A percentile compares a stretch with the other conserved stretches of the same genome.
These are phyloP conservation scores for Bruguiera gymnorhiza DNA, from an alignment of 345 rosid species.

Conservation along the genomic window DNA sequence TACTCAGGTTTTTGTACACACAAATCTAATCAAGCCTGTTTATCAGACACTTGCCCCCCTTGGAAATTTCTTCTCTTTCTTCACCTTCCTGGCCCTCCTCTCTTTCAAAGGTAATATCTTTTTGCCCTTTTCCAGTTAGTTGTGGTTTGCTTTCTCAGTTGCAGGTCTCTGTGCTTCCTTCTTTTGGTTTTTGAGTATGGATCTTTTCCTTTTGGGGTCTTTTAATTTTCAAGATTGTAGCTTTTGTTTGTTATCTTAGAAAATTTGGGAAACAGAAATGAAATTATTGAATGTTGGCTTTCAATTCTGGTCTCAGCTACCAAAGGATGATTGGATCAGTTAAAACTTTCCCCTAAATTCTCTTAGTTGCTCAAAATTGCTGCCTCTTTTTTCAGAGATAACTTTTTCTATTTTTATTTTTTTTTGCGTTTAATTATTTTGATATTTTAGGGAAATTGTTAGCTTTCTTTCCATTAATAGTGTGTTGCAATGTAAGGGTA, in stretches of 20 bases:
- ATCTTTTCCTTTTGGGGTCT: background rate
- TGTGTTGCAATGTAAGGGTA: too few relatives aligned
- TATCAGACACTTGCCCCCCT: background rate
- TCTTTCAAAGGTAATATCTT: background rate
- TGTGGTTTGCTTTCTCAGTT: background rate
- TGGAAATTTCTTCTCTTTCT: slow-evolving; percentile 1
- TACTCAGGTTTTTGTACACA: background rate
- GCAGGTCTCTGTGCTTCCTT: background rate
- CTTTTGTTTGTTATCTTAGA: slow-evolving; percentile 7
- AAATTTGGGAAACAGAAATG: background rate
- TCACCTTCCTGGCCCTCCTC: background rate
- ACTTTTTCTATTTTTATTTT: too few relatives aligned
- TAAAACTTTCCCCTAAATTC: background rate
- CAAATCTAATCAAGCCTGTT: background rate
- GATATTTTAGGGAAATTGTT: background rate
- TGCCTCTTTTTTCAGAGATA: background rate
- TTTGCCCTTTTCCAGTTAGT: background rate
- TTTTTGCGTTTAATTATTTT: background rate
- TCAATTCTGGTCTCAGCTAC: background rate
- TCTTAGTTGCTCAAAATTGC: background rate
- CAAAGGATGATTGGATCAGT: slow-evolving; percentile 6
- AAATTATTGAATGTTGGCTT: background rate
- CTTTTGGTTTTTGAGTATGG: background rate
- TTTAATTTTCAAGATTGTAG: background rate
- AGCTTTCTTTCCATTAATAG: too few relatives aligned